Evolutionary conservation across 176 grass and related monocot species (phyloP).

Genomic region (Carex parvula): DNA sequence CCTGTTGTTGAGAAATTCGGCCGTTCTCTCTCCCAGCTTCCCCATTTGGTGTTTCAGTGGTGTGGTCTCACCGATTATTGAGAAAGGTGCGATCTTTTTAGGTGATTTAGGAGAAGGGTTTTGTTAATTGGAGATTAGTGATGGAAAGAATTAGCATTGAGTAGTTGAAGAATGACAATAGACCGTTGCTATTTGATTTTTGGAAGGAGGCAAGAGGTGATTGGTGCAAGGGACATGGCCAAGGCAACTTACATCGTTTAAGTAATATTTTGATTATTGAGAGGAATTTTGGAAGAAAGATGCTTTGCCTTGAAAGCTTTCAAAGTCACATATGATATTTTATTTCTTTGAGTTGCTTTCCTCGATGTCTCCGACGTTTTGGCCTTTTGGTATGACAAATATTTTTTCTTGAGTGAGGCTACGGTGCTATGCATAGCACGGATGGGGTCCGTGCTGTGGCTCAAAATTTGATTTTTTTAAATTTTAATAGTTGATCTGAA

Average conservation of each 20-base stretch:
- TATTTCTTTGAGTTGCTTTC: too few relatives aligned
- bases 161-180: not conserved
- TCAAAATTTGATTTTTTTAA: too few relatives aligned
- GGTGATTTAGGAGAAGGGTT: not conserved
- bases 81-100: not conserved
- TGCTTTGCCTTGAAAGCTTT: not conserved
- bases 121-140: not conserved
- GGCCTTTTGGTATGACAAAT: too few relatives aligned
- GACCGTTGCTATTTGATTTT: not conserved
- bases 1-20: slow-evolving; percentile 59
- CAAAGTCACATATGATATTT: too few relatives aligned
- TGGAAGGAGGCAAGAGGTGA: not conserved
- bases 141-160: not conserved
- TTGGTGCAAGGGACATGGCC: not conserved
- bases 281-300: not conserved
- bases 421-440: too few relatives aligned
- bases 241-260: not conserved
- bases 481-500: too few relatives aligned
- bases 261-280: slow-evolving; percentile 1
- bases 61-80: not conserved
- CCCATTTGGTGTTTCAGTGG: slow-evolving; percentile 30
- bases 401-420: too few relatives aligned
- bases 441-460: too few relatives aligned
- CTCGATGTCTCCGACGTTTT: too few relatives aligned
- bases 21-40: slow-evolving; percentile 27